These are phyloP conservation scores for Selenicereus undatus DNA, from an alignment of 148 eudicot genomes.

Conservation along the genomic window DNA sequence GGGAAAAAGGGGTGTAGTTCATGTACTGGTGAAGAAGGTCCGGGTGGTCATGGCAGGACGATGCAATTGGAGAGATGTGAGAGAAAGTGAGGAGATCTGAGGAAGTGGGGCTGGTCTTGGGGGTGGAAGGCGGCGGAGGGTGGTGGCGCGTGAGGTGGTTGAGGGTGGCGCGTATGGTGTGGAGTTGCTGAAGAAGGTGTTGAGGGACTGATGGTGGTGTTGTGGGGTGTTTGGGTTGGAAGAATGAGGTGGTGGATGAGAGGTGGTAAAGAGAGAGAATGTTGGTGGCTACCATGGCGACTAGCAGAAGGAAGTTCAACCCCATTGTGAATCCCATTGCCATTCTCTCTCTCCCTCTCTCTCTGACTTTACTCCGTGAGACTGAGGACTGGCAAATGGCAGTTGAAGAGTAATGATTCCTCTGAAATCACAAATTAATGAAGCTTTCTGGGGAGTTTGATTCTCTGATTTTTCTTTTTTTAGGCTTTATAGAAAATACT, in stretches of 20 bases:
- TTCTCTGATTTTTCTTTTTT: not conserved
- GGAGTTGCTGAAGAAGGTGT: constrained; percentile 72
- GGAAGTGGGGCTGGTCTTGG: constrained; percentile 27
- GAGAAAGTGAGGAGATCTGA: constrained; percentile 67
- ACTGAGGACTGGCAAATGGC: not conserved
- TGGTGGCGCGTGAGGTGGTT: constrained; percentile 84
- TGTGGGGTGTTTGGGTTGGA: constrained; percentile 32
- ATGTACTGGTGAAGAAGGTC: constrained; percentile 63
- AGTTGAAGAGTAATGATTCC: not conserved
- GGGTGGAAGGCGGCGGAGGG: constrained; percentile 21
- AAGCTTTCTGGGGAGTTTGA: not conserved
- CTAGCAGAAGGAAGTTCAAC: constrained; percentile 58
- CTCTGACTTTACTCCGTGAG: not conserved
- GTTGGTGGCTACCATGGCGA: constrained; percentile 91
- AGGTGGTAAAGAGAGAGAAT: constrained; percentile 88
- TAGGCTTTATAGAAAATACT: not conserved
- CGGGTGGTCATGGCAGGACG: constrained; percentile 59
- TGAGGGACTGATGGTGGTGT: constrained; percentile 41
- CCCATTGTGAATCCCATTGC: constrained; percentile 75
- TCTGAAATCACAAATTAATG: not conserved
- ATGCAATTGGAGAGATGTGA: constrained; percentile 59
- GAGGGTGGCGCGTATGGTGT: constrained; percentile 88
- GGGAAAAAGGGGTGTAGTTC: constrained; percentile 60
- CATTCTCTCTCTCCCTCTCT: constrained; percentile 16
- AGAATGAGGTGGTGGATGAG: constrained; percentile 44